phyloP scores from a whole-genome alignment of 2,329 filamentous ascomycete genomes.

The Colletotrichum australisinense region DNA sequence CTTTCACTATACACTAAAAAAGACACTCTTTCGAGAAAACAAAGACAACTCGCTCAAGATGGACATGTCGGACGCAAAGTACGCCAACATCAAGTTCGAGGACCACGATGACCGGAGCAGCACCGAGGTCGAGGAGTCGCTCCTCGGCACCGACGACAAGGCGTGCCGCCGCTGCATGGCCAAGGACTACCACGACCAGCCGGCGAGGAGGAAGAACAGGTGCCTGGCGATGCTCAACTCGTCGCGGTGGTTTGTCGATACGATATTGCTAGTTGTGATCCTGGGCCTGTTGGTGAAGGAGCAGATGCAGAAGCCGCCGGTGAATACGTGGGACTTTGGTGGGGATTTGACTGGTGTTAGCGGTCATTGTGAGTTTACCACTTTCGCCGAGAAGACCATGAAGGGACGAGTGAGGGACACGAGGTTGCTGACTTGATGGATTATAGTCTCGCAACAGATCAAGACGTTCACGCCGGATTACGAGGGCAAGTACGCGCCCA shows the following conservation, averaged over 20 bases:
- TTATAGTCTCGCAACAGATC: slow-evolving; percentile 52
- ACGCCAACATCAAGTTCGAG: slow-evolving; percentile 39
- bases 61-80: slow-evolving; percentile 37
- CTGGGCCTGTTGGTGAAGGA: slow-evolving; percentile 44
- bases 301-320: slow-evolving; percentile 38
- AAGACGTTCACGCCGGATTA: slow-evolving; percentile 49
- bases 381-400: background rate
- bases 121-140: slow-evolving; percentile 49
- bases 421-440: background rate
- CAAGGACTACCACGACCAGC: slow-evolving; percentile 6
- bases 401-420: background rate
- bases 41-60: slow-evolving; percentile 2
- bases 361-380: slow-evolving; percentile 40
- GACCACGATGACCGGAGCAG: slow-evolving; percentile 44
- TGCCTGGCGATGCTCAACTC: slow-evolving; percentile 34
- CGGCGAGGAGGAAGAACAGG: slow-evolving; percentile 27
- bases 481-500: slow-evolving; percentile 47
- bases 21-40: background rate
- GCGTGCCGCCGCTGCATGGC: slow-evolving; percentile 6
- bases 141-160: slow-evolving; percentile 44
- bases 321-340: slow-evolving; percentile 46
- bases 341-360: slow-evolving; percentile 50
- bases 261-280: slow-evolving; percentile 45
- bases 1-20: background rate
- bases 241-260: slow-evolving; percentile 48